Base-by-base conservation (phyloP, 306 rosid genomes). In the Trifolium repens region DNA sequence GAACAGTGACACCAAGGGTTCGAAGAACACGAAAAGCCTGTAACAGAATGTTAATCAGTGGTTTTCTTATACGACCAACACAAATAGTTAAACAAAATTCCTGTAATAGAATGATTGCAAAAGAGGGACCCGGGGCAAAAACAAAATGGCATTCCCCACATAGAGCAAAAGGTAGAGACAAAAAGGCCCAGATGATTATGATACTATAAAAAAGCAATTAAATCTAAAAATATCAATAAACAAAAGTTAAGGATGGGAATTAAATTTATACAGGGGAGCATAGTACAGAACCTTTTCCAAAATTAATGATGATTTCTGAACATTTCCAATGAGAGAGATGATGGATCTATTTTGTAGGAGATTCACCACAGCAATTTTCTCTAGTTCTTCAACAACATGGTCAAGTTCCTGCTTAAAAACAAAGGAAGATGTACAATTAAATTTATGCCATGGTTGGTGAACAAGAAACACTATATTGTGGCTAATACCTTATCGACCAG, bases 271-370 rank as follows among this genome's bases (percentile, higher is more conserved):
- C 19, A 17, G 63, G 58, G 57, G 43, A 83, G 16, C 30, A 47
- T 54, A 79, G 27, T 49, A 69, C 64, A 61, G 68, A 79, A 94
- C 98, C 97, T 90, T 91, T 83, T 94, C 98, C 82, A 94, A 87
- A 84, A 94, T 90, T 60, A 89, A 89, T 26, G 98, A 91, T 69
- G 98, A 94, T 77, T 78, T 87, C 89, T 91, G 97, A 71, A 90
- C 97, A 83, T 94, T 91, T 80, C 98, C 98, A 53, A 94, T 94
- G 72, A 94, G 98, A 76, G 98, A 94, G 72, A 94, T 94, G 52
- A 94, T 94, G 69, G 98, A 94, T 83, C 96, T 81, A 78, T 80
- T 91, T 79, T 94, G 98, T 52, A 94, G 96, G 68, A 94, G 98
- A 78, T 91, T 87, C 57, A 94, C 97, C 54, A 91, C 91, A 30